Percentiles rank a stretch among this genome's conserved stretches.
Evolutionary conservation across 495 filamentous ascomycete species (phyloP).

Genomic region (Darksidea phi): DNA sequence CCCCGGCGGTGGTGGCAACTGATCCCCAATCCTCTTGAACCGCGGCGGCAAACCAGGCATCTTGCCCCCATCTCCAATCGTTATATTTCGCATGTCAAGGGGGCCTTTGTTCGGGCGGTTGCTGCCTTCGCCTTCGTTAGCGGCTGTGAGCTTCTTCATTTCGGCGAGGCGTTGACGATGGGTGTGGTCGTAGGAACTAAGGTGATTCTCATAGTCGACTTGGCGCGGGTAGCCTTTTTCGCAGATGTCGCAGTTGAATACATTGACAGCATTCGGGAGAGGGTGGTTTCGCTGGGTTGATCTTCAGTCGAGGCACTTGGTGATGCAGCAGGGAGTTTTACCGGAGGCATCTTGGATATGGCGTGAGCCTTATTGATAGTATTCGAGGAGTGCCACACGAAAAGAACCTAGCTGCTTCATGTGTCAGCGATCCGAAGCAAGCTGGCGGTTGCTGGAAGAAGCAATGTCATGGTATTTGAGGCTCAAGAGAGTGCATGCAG

Average conservation of each 20-base stretch:
- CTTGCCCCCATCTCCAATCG: neutral
- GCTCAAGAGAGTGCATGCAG: neutral
- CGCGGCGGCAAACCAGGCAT: neutral
- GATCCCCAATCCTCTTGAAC: neutral
- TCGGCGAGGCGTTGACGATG: constrained; percentile 68
- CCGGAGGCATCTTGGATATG: constrained; percentile 37
- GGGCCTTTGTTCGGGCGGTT: constrained; percentile 36
- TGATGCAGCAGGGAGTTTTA: constrained; percentile 9
- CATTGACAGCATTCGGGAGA: constrained; percentile 80
- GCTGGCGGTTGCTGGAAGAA: neutral
- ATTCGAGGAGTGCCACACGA: neutral
- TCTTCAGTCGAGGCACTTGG: constrained; percentile 3
- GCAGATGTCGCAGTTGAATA: constrained; percentile 81
- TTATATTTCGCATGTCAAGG: neutral
- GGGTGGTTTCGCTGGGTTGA: constrained; percentile 59
- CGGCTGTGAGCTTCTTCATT: constrained; percentile 63
- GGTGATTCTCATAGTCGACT: constrained; percentile 69
- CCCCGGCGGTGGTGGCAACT: neutral
- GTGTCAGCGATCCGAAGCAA: no score
- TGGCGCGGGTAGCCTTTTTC: constrained; percentile 67
- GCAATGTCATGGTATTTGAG: neutral
- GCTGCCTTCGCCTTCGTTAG: constrained; percentile 1
- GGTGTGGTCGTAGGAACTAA: constrained; percentile 67
- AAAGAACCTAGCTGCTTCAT: no score
- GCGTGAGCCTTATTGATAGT: neutral